phyloP scores from a whole-genome alignment of 331 rosid species.

The Spiraea crenata region DNA sequence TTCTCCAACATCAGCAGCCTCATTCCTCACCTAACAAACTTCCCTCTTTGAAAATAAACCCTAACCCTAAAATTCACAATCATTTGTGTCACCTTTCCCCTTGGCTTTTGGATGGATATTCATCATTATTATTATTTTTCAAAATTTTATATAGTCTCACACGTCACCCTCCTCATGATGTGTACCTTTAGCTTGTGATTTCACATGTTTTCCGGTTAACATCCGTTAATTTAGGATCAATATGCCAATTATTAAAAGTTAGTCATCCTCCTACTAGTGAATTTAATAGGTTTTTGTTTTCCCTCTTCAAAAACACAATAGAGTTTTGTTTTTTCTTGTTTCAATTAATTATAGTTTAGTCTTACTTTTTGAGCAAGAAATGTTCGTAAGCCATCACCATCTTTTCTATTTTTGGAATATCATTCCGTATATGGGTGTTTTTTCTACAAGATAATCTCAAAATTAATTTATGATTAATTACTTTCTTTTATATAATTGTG shows the following conservation, averaged over 20 bases:
- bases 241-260: not conserved
- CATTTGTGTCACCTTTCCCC: conserved; percentile 40
- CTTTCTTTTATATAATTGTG: no score
- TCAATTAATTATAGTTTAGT: not conserved
- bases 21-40: conserved; percentile 61
- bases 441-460: not conserved
- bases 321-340: not conserved
- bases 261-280: not conserved
- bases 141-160: conserved; percentile 50
- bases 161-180: conserved; percentile 65
- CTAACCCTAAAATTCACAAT: conserved; percentile 58
- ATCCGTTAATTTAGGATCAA: conserved; percentile 47
- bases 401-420: not conserved
- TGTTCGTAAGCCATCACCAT: conserved; percentile 6
- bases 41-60: conserved; percentile 55
- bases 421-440: not conserved
- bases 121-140: conserved; percentile 29
- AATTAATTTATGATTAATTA: not conserved
- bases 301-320: no score
- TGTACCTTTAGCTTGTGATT: conserved; percentile 28
- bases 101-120: conserved; percentile 4
- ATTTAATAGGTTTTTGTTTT: no score
- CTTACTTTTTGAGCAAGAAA: conserved; percentile 4
- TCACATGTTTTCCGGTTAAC: conserved; percentile 33
- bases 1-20: conserved; percentile 64